Evolutionary conservation across 1,139 yeast species (phyloP).

Genomic region (Kurtzmaniella quercitrusa): DNA sequence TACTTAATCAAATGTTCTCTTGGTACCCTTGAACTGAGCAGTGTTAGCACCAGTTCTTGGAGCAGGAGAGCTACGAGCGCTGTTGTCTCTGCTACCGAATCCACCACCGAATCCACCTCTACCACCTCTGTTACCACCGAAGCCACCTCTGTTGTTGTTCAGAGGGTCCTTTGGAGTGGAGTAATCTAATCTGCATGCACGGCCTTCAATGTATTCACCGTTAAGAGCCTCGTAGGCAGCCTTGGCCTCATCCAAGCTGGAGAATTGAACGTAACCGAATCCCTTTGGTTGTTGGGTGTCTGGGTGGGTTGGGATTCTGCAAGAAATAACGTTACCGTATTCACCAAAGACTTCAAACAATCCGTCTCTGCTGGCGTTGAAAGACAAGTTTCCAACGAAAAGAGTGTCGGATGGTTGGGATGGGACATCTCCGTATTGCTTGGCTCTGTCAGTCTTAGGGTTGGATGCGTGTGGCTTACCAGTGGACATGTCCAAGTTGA

Average conservation of each 20-base stretch:
- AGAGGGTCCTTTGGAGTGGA: slow-evolving; percentile 78
- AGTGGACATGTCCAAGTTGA: slow-evolving; percentile 88
- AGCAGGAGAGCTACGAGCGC: slow-evolving; percentile 47
- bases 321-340: slow-evolving; percentile 78
- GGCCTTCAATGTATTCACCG: slow-evolving; percentile 85
- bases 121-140: slow-evolving; percentile 35
- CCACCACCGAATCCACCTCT: slow-evolving; percentile 23
- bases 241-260: slow-evolving; percentile 84
- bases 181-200: slow-evolving; percentile 92
- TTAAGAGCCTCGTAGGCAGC: slow-evolving; percentile 82
- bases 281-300: slow-evolving; percentile 99
- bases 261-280: slow-evolving; percentile 93
- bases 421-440: slow-evolving; percentile 82
- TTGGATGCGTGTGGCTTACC: slow-evolving; percentile 64
- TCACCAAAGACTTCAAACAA: slow-evolving; percentile 69
- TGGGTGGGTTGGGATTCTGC: slow-evolving; percentile 96
- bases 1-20: slow-evolving; percentile 69
- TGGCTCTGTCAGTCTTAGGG: slow-evolving; percentile 70
- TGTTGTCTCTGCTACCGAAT: slow-evolving; percentile 31
- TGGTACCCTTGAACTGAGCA: slow-evolving; percentile 67
- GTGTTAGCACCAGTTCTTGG: slow-evolving; percentile 58
- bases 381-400: slow-evolving; percentile 92
- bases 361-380: slow-evolving; percentile 78
- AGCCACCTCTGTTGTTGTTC: slow-evolving; percentile 20
- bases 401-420: slow-evolving; percentile 93